These are phyloP conservation scores for Trichoderma asperellum DNA, from an alignment of 2,329 filamentous ascomycete species.

Conservation along the genomic window DNA sequence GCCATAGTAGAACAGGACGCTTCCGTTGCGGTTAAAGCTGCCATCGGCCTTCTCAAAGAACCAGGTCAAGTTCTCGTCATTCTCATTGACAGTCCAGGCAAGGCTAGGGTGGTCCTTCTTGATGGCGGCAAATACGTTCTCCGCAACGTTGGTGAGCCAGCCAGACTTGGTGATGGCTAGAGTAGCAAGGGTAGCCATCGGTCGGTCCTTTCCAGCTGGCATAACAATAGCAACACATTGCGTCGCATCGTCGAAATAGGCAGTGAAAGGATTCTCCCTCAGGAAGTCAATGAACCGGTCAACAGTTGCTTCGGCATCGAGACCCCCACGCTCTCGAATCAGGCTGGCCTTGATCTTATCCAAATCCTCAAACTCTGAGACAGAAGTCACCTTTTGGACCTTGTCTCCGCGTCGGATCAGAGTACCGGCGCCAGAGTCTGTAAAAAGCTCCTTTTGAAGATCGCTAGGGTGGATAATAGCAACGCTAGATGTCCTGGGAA, in stretches of 20 bases:
- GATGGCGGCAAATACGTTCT: constrained; percentile 91
- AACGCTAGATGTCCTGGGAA: constrained; percentile 90
- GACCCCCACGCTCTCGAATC: constrained; percentile 77
- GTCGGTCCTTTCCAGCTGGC: constrained; percentile 66
- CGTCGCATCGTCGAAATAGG: constrained; percentile 93
- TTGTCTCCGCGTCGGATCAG: constrained; percentile 91
- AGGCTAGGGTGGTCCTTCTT: constrained; percentile 92
- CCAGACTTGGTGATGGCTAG: constrained; percentile 92
- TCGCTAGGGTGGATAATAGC: constrained; percentile 97
- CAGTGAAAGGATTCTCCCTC: constrained; percentile 78
- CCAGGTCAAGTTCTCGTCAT: constrained; percentile 97
- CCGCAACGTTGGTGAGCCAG: constrained; percentile 92
- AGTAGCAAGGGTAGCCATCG: constrained; percentile 82
- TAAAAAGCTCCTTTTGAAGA: constrained; percentile 95
- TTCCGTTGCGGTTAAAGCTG: constrained; percentile 80
- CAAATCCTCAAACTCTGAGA: constrained; percentile 76
- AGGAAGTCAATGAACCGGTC: constrained; percentile 85
- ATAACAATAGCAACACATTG: constrained; percentile 89
- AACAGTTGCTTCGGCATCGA: constrained; percentile 81
- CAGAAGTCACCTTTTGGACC: constrained; percentile 71
- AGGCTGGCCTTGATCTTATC: constrained; percentile 80
- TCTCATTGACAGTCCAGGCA: constrained; percentile 94
- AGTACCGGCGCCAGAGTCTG: constrained; percentile 94
- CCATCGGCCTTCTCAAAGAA: constrained; percentile 98
- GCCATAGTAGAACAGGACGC: constrained; percentile 96